Evolutionary conservation across 495 filamentous ascomycete genomes (phyloP).

Genomic region (Chaetomidium leptoderma): DNA sequence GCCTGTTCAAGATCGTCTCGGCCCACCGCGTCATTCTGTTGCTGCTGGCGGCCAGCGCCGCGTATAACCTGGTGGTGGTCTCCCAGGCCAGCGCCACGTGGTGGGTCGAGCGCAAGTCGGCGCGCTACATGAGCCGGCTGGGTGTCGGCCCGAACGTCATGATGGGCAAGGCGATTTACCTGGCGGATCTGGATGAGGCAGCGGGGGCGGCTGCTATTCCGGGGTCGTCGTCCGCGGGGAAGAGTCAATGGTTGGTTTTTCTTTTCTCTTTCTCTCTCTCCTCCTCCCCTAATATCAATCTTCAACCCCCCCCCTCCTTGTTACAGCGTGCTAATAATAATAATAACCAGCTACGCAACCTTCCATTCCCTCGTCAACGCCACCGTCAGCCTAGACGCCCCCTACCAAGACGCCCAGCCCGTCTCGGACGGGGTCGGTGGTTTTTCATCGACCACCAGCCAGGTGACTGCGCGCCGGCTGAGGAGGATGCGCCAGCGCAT

Average conservation of each 20-base stretch:
- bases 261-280: background rate
- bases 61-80: constrained; percentile 68
- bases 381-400: constrained; percentile 49
- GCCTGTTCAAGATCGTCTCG: constrained; percentile 62
- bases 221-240: too few species aligned
- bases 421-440: constrained; percentile 13
- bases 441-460: constrained; percentile 47
- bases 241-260: constrained; percentile 40
- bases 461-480: constrained; percentile 60
- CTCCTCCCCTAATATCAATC: background rate
- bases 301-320: background rate
- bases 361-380: constrained; percentile 53
- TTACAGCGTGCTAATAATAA: background rate
- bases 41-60: constrained; percentile 60
- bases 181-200: constrained; percentile 74
- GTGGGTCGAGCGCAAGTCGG: constrained; percentile 81
- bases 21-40: constrained; percentile 71
- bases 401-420: constrained; percentile 34
- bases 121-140: constrained; percentile 69
- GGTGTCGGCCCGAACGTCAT: constrained; percentile 72
- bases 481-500: constrained; percentile 74
- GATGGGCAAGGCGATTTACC: constrained; percentile 81
- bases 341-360: constrained; percentile 42
- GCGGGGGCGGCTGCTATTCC: constrained; percentile 30
- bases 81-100: constrained; percentile 64